phyloP scores from a whole-genome alignment of 768 basidiomycete genomes.

The Mycena capillaripes region DNA sequence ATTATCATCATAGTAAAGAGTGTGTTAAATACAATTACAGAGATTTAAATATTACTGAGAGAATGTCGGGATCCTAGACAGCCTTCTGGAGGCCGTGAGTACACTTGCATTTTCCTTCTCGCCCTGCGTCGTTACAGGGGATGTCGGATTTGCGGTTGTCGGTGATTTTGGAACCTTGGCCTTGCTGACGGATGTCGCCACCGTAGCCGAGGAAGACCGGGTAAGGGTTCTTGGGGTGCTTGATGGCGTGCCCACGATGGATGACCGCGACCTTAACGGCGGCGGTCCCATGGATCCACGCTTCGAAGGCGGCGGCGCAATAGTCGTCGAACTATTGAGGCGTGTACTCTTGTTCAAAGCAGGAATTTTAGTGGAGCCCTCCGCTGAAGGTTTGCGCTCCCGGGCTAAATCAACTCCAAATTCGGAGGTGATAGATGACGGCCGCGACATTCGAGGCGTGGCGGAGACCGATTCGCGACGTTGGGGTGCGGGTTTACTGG shows the following conservation, averaged over 20 bases:
- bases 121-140: conserved; percentile 19
- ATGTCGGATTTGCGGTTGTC: conserved; percentile 29
- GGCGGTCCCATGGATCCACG: conserved; percentile 64
- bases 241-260: conserved; percentile 50
- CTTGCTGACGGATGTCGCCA: conserved; percentile 40
- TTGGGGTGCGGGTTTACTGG: conserved; percentile 52
- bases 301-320: conserved; percentile 38
- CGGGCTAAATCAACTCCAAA: conserved; percentile 52
- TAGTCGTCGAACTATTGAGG: conserved; percentile 50
- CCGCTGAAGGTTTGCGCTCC: conserved; percentile 36
- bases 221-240: conserved; percentile 43
- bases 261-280: conserved; percentile 51
- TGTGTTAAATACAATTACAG: conserved; percentile 31
- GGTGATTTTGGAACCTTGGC: conserved; percentile 45
- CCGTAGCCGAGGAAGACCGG: conserved; percentile 25
- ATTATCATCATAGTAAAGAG: conserved; percentile 31
- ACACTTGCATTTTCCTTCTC: conserved; percentile 36
- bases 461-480: conserved; percentile 71
- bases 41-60: conserved; percentile 25
- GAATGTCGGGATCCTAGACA: conserved; percentile 34
- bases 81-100: conserved; percentile 4
- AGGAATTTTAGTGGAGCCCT: conserved; percentile 51
- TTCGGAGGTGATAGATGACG: conserved; percentile 70
- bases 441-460: conserved; percentile 69
- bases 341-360: conserved; percentile 67